Conservation (phyloP, 306 rosid genomes). For the Styphnolobium japonicum region DNA sequence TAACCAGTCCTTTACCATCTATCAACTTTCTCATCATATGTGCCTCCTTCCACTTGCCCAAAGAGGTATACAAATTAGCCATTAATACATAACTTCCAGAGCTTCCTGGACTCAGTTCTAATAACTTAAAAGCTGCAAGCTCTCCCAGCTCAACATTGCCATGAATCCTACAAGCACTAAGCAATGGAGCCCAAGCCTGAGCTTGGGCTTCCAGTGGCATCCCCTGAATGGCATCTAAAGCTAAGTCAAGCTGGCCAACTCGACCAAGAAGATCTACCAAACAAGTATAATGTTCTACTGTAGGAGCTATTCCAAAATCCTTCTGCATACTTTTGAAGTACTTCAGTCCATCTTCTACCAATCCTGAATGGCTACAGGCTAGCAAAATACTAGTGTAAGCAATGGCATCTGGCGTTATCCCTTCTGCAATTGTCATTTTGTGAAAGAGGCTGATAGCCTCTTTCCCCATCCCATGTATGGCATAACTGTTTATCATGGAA, state of each 20-base stretch:
- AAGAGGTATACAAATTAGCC: constrained; percentile 59
- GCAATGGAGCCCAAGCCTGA: constrained; percentile 58
- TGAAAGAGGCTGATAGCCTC: constrained; percentile 52
- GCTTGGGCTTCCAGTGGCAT: constrained; percentile 57
- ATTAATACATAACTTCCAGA: constrained; percentile 50
- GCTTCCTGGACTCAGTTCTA: constrained; percentile 29
- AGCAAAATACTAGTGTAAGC: constrained; percentile 55
- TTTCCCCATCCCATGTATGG: constrained; percentile 60
- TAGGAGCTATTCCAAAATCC: constrained; percentile 53
- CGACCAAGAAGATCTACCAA: constrained; percentile 67
- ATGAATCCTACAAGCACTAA: constrained; percentile 63
- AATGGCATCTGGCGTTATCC: constrained; percentile 55
- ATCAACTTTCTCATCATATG: constrained; percentile 46
- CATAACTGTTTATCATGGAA: constrained; percentile 63
- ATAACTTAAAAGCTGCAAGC: constrained; percentile 41
- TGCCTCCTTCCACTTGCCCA: constrained; percentile 71
- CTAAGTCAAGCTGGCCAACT: constrained; percentile 52
- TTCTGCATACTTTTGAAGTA: constrained; percentile 58
- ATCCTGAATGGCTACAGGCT: constrained; percentile 71
- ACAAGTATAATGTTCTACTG: constrained; percentile 58
- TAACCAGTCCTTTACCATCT: constrained; percentile 47
- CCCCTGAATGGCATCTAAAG: constrained; percentile 50
- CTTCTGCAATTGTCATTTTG: constrained; percentile 43
- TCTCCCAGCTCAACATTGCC: constrained; percentile 50
- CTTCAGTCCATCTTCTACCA: constrained; percentile 62